These are phyloP conservation scores for Aspergillus pseudoterreus DNA, from an alignment of 2,329 filamentous ascomycete genomes.

Conservation along the genomic window DNA sequence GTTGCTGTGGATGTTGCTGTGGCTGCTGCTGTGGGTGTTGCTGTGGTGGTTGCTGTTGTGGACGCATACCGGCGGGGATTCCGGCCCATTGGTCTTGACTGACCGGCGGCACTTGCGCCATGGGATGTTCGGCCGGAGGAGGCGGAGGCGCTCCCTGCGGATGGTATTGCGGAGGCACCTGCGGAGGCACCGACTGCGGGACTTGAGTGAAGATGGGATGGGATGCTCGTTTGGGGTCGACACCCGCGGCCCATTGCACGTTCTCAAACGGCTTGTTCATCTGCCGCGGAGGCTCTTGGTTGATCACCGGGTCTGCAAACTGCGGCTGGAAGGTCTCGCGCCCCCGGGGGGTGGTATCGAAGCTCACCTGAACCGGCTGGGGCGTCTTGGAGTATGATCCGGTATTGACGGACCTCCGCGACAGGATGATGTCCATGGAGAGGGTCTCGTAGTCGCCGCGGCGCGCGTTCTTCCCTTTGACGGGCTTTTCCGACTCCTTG, in stretches of 20 bases:
- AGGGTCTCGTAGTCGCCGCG: constrained; percentile 28
- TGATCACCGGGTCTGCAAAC: neutral
- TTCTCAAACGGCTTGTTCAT: neutral
- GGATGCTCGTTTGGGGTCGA: neutral
- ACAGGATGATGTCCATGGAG: constrained; percentile 33
- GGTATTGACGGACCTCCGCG: constrained; percentile 22
- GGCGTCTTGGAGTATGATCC: constrained; percentile 13
- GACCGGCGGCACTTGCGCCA: constrained; percentile 1
- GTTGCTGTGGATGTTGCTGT: neutral
- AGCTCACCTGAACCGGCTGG: constrained; percentile 14
- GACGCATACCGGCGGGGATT: neutral
- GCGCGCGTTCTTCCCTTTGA: constrained; percentile 24
- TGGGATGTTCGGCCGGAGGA: constrained; percentile 4
- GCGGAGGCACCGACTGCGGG: constrained; percentile 11
- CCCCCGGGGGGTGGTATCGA: constrained; percentile 9
- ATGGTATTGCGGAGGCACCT: constrained; percentile 8
- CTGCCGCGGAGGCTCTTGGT: constrained; percentile 5
- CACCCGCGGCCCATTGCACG: neutral
- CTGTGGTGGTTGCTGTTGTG: neutral
- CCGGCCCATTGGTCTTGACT: constrained; percentile 7
- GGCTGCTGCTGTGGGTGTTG: neutral
- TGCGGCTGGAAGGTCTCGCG: constrained; percentile 8
- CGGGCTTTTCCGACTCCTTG: constrained; percentile 25
- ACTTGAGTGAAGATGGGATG: constrained; percentile 2
- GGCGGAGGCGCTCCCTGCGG: constrained; percentile 8